Evolutionary conservation across 2,329 filamentous ascomycete genomes (phyloP).

Genomic region (Hymenoscyphus scutula): DNA sequence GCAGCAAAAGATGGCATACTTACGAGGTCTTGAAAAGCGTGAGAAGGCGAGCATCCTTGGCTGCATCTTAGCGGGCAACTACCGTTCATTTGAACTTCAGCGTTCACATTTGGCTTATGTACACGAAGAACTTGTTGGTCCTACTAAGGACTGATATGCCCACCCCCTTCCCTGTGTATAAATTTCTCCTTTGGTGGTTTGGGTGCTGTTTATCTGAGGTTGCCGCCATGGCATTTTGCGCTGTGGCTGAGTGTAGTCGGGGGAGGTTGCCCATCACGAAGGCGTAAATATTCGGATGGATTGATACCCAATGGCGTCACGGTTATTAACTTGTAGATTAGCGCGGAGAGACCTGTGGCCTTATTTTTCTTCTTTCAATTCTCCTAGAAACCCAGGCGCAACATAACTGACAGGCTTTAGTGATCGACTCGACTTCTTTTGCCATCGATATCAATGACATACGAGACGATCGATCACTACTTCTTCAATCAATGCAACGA

Average conservation of each 20-base stretch:
- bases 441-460: constrained; percentile 19
- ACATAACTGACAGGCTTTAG: constrained; percentile 32
- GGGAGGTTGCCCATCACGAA: constrained; percentile 15
- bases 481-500: constrained; percentile 13
- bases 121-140: constrained; percentile 30
- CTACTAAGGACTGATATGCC: constrained; percentile 16
- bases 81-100: constrained; percentile 69
- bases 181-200: not conserved
- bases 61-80: constrained; percentile 74
- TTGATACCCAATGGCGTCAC: constrained; percentile 32
- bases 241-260: constrained; percentile 16
- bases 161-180: not conserved
- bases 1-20: constrained; percentile 53
- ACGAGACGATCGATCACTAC: constrained; percentile 30
- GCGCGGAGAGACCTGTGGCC: constrained; percentile 14
- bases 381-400: constrained; percentile 11
- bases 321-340: constrained; percentile 29
- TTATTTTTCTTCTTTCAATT: constrained; percentile 15
- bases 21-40: constrained; percentile 39
- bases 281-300: constrained; percentile 29
- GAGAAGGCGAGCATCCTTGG: constrained; percentile 55
- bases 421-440: constrained; percentile 30
- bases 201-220: constrained; percentile 3
- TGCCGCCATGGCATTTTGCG: constrained; percentile 2
- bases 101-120: constrained; percentile 48